Evolutionary conservation across 1,139 yeast genomes (phyloP), one percentile per base, ranked within the genome.

Genomic region (Magnusiomyces suaveolens): DNA sequence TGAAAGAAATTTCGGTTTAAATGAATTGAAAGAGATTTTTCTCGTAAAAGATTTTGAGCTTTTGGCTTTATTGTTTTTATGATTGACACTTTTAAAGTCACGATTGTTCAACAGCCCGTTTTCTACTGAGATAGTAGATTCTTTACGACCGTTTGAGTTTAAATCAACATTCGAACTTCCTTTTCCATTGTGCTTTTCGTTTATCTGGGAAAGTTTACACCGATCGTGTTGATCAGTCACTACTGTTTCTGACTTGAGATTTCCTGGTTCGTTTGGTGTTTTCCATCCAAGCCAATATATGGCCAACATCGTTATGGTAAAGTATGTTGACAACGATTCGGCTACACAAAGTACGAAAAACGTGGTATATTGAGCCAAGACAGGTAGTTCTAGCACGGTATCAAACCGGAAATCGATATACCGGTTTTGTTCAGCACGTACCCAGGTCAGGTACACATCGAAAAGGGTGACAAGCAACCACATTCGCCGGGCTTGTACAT

Each of bases 361-460:
- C 59, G 77, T 79, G 2, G 75, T 57, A 64, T 94, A 92, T 65
- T 89, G 97, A 4, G 69, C 60, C 10, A 76, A 64, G 2, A 82
- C 78, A 1, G 76, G 72, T 52, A 77, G 75, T 2, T 63, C 57
- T 39, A 69, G 43, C 20, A 56, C 43, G 10, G 43, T 14, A 3
- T 23, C 20, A 23, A 36, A 48, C 23, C 44, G 18, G 64, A 64
- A 12, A 53, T 55, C 21, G 54, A 39, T 32, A 12, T 29, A 25
- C 3, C 51, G 51, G 41, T 61, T 59, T 60, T 80, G 81, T 66
- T 92, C 98, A 59, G 86, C 90, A 53, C 84, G 81, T 0, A 96
- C 96, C 97, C 98, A 92, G 1, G 82, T 82, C 53, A 92, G 71
- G 65, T 92, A 94, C 8, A 92, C 95, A 60, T 92, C 97, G 62